Evolutionary conservation across 257 asterid species (phyloP), one percentile per base, ranked within the genome.

Genomic region (Asclepias syriaca): DNA sequence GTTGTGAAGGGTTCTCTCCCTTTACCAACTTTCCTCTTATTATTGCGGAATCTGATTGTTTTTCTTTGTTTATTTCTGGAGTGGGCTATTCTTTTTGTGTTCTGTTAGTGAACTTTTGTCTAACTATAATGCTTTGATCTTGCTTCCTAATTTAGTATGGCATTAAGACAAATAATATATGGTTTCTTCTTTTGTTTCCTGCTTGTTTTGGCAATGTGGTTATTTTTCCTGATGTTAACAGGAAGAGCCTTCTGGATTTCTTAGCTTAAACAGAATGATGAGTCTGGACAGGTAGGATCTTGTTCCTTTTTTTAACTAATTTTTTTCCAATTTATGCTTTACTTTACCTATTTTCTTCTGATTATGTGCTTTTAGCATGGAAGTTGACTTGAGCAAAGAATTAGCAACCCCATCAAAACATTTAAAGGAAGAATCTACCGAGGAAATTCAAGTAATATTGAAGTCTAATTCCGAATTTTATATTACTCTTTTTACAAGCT

Each of bases 211-310:
- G 8, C 72, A 1, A 55, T 18, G 24, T 58, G 68, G 53, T 56
- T 19, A 51, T 19, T 14, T 11, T 64, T 59, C 56, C 69, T 37
- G 69, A 21, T 70, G 50, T 75, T 39, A 55, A 63, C 85, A 94
- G 98, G 96, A 85, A 81, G 82, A 77, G 82, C 75, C 89, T 65
- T 87, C 93, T 61, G 98, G 98, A 77, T 94, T 91, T 82, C 97
- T 91, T 68, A 94, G 95, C 87, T 84, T 94, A 83, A 94, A 88
- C 74, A 86, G 98, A 81, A 96, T 88, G 69, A 91, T 94, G 98
- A 88, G 87, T 84, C 84, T 94, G 77, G 97, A 94, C 85, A 86
- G 83, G 98, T 94, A 82, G 27, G 60, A 54, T 15, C 65, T 55
- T 40, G 5, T 55, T 34, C 18, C n/a, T 51, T 7, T 1, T 22